phyloP scores from a whole-genome alignment of 225 moss, liverwort and hornwort species.

The Bryoerythrophyllum caledonicum region DNA sequence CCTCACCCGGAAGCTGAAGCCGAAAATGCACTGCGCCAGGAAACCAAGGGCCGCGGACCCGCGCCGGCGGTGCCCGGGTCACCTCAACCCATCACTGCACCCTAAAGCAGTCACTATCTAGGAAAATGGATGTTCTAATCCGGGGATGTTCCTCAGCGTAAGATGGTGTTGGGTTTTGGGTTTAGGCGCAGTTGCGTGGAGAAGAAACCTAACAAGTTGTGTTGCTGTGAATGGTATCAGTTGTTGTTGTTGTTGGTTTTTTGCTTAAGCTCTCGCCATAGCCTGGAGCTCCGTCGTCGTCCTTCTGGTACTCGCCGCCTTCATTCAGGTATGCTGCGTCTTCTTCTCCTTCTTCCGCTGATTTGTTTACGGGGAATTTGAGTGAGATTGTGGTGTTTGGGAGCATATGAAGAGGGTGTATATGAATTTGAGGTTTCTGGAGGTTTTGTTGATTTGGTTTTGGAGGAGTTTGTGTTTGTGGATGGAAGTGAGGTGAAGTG shows the following conservation, averaged over 20 bases:
- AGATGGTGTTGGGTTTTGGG: not conserved
- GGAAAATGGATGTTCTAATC: not conserved
- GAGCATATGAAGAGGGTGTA: not conserved
- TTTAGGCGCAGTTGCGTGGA: not conserved
- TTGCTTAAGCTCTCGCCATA: slow-evolving; percentile 3
- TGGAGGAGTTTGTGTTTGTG: not conserved
- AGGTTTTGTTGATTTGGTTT: too few relatives aligned
- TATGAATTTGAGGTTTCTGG: slow-evolving; percentile 5
- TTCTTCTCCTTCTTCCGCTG: not conserved
- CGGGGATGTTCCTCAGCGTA: fast-evolving
- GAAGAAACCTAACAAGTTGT: slow-evolving; percentile 33
- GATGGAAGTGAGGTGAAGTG: not conserved
- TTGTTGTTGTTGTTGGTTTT: not conserved
- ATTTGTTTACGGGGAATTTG: not conserved
- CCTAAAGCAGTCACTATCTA: not conserved
- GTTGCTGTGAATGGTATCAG: not conserved
- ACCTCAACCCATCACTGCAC: not conserved
- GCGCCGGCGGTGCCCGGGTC: slow-evolving; percentile 3
- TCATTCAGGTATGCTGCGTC: slow-evolving; percentile 20
- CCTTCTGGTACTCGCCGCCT: slow-evolving; percentile 7
- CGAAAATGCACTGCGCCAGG: not conserved
- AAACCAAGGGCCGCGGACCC: not conserved
- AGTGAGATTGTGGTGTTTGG: not conserved
- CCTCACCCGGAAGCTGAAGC: not conserved
- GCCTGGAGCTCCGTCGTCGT: slow-evolving; percentile 22